These are phyloP conservation scores for Geotrichum histeridarum DNA, from an alignment of 1,139 yeast species.

Conservation along the genomic window DNA sequence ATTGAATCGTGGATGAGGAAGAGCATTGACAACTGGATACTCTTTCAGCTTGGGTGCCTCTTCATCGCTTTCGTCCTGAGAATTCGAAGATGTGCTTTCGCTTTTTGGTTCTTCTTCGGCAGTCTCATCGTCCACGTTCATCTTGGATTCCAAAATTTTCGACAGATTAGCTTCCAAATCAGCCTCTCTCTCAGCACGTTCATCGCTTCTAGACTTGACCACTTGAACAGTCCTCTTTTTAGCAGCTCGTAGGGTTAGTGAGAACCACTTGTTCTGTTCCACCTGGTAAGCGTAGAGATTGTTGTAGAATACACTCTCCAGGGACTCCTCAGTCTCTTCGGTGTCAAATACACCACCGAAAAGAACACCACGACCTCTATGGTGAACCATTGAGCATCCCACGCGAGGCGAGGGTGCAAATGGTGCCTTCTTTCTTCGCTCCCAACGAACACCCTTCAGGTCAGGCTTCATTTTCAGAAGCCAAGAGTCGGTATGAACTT, in stretches of 20 bases:
- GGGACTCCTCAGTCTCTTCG: slow-evolving; percentile 89
- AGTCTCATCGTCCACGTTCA: slow-evolving; percentile 55
- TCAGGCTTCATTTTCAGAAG: slow-evolving; percentile 80
- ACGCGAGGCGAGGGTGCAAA: slow-evolving; percentile 87
- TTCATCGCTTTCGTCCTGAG: slow-evolving; percentile 33
- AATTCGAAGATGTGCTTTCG: slow-evolving; percentile 36
- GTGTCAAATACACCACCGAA: slow-evolving; percentile 96
- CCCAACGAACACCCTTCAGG: slow-evolving; percentile 76
- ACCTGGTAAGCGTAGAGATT: slow-evolving; percentile 75
- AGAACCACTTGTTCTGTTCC: slow-evolving; percentile 86
- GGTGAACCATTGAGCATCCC: slow-evolving; percentile 87
- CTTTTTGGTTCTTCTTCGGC: slow-evolving; percentile 43
- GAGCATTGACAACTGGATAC: slow-evolving; percentile 51
- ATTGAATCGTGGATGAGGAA: slow-evolving; percentile 89
- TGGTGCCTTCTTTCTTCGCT: slow-evolving; percentile 83
- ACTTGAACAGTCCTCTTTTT: slow-evolving; percentile 46
- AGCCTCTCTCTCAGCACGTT: slow-evolving; percentile 53
- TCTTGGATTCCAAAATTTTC: slow-evolving; percentile 60
- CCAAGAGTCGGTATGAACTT: slow-evolving; percentile 88
- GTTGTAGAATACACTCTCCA: slow-evolving; percentile 81
- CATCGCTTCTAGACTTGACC: slow-evolving; percentile 42
- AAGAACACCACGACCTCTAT: slow-evolving; percentile 85
- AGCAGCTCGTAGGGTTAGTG: slow-evolving; percentile 59
- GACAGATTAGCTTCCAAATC: slow-evolving; percentile 80
- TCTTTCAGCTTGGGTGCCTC: slow-evolving; percentile 44